Base-by-base conservation (phyloP, 495 filamentous ascomycete species). In the Penicillium longicatenatum region DNA sequence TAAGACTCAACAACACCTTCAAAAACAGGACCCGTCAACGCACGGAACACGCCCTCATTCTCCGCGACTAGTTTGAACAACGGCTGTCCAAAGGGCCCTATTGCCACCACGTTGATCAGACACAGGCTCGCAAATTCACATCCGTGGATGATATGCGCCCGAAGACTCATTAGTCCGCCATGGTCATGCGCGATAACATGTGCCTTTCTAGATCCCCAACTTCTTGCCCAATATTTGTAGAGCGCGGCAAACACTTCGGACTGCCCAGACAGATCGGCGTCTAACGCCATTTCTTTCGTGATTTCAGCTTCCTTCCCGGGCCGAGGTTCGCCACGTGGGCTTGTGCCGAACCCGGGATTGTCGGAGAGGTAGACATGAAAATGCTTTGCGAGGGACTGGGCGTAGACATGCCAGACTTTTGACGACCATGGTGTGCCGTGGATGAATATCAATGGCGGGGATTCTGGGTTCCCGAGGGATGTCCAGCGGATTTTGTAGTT, bases 361-460 rank as follows among this genome's bases (percentile, higher is more conserved):
- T 75, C 73, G 47, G 69, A 74, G n/a, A 75, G 61, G 50, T 75
- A 70, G 55, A 75, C 64, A n/a, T 61, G 54, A 51, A 66, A 72
- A 35, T 62, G 48, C 16, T 31, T 44, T 9, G 70, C 43, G 26
- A 74, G 58, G 9, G 70, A 50, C 11, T 55, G 50, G 2, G 71
- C 73, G 26, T 66, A 63, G 31, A 58, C 30, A 8, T 37, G n/a
- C 71, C 71, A 75, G n/a, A 74, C 59, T 12, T 17, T 39, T 0
- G 70, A 74, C 39, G 70, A 73, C 72, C 72, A 75, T 0, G 72
- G 72, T 0, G 72, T 75, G 46, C 72, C 72, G 52, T 75, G 72
- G 3, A 75, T 43, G 39, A 75, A 73, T 16, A 75, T 55, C 8
- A 75, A 26, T 12, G 72, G 70, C 19, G 58, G 68, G 1, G 35